phyloP scores from a whole-genome alignment of 306 rosid species.

The Medicago lupulina region DNA sequence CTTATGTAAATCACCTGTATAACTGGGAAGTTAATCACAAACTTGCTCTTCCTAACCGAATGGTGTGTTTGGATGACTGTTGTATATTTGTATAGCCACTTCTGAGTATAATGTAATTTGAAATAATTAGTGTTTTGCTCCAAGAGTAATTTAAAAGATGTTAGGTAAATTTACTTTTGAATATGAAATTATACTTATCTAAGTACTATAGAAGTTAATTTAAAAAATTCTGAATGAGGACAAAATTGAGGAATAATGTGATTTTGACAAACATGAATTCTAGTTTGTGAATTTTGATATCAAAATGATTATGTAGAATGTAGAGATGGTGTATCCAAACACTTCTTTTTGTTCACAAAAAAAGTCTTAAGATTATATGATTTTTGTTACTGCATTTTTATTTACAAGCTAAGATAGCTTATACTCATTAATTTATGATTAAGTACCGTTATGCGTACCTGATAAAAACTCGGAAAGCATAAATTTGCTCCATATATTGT shows the following conservation, averaged over 20 bases:
- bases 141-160: no score
- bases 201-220: no score
- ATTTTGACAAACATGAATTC: not conserved
- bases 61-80: no score
- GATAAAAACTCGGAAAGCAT: slow-evolving; percentile 2
- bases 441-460: not conserved
- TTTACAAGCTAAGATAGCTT: slow-evolving; percentile 5
- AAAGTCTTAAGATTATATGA: not conserved
- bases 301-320: not conserved
- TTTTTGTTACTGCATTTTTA: slow-evolving; percentile 22
- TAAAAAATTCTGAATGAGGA: not conserved
- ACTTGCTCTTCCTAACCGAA: no score
- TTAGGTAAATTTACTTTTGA: no score
- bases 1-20: slow-evolving; percentile 23
- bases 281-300: not conserved
- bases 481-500: not conserved
- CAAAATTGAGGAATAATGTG: not conserved
- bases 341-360: not conserved
- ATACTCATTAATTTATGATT: slow-evolving; percentile 12
- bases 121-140: no score
- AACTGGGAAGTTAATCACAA: not conserved
- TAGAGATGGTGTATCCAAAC: not conserved
- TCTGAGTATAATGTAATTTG: no score
- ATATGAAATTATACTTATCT: no score
- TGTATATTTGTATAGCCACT: no score